Conservation (phyloP, 2,329 filamentous ascomycete genomes). For the Geosmithia morbida region DNA sequence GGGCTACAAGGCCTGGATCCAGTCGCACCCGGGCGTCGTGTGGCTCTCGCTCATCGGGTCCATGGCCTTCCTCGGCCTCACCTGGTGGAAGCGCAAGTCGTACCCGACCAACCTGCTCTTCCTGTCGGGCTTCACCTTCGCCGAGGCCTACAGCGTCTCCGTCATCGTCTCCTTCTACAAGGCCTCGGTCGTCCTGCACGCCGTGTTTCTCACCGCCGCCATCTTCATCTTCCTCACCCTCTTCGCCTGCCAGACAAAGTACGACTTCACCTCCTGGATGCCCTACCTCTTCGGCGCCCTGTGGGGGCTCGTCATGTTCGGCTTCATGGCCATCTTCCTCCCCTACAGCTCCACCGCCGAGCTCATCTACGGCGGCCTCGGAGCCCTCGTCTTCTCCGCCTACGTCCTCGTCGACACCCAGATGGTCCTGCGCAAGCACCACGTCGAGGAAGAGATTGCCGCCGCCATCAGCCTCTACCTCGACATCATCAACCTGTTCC, state of each 20-base stretch:
- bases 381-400: conserved; percentile 78
- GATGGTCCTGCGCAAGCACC: conserved; percentile 86
- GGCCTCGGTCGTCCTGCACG: conserved; percentile 71
- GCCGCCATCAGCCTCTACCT: conserved; percentile 90
- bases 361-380: conserved; percentile 69
- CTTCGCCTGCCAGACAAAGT: conserved; percentile 95
- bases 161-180: conserved; percentile 89
- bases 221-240: conserved; percentile 68
- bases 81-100: conserved; percentile 90
- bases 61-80: conserved; percentile 72
- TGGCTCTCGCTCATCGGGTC: conserved; percentile 76
- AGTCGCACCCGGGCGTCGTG: conserved; percentile 69
- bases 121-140: conserved; percentile 73
- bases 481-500: conserved; percentile 93
- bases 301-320: conserved; percentile 83
- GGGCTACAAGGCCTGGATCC: conserved; percentile 76
- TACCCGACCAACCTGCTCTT: conserved; percentile 93
- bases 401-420: conserved; percentile 97
- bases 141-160: conserved; percentile 88
- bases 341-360: conserved; percentile 70
- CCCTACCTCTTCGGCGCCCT: conserved; percentile 85
- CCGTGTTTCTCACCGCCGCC: conserved; percentile 73
- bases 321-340: conserved; percentile 86
- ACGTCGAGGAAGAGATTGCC: conserved; percentile 96
- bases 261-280: conserved; percentile 96